Base-by-base conservation (phyloP, 2,329 filamentous ascomycete species). In the Monosporascus ibericus region DNA sequence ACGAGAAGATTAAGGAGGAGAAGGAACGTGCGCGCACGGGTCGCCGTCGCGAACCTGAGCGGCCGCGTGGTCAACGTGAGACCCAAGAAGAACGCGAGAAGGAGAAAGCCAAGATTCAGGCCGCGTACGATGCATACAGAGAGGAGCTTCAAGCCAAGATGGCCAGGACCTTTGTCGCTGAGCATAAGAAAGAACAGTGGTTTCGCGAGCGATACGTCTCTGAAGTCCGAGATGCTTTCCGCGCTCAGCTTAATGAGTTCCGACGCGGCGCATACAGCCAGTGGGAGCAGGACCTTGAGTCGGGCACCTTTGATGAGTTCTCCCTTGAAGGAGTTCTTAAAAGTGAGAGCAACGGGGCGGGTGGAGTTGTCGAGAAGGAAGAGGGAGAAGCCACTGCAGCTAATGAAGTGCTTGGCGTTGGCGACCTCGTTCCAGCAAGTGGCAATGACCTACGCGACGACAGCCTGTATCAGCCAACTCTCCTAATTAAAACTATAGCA, bases 401-500 rank as follows among this genome's bases (percentile, higher is more conserved):
- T 36, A 94, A 94, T 57, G 94, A 97, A 70, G 91, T 96, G 4
- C 79, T 97, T 25, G 91, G 92, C 49, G 92, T 97, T 39, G 87
- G 92, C 47, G 94, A 97, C 68, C 76, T 97, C 48, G 82, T 97
- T 15, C 91, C 94, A 36, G 86, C 85, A 40, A 84, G 84, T 58
- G 90, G 88, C 27, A 90, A 88, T 48, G 92, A 97, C 58, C 81
- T 97, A 49, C 85, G 90, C 38, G 94, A 99, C 65, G 92, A 96
- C 60, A 88, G 87, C 48, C 81, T 94, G 34, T 85, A 87, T 59
- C 90, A 95, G 68, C 94, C 94, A 15, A 96, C 95, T 0, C 79
- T 99, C 18, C 82, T 99, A 47, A 96, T 99, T 77, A 99, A 99
- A 75, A 99, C 94, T 0, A 91, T 99, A 64, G 92, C 94, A 5